A percentile compares a stretch with the other conserved stretches of the same genome.
These are phyloP conservation scores for Phytopythium sindhum DNA, from an alignment of 352 stramenopile species.

Conservation along the genomic window DNA sequence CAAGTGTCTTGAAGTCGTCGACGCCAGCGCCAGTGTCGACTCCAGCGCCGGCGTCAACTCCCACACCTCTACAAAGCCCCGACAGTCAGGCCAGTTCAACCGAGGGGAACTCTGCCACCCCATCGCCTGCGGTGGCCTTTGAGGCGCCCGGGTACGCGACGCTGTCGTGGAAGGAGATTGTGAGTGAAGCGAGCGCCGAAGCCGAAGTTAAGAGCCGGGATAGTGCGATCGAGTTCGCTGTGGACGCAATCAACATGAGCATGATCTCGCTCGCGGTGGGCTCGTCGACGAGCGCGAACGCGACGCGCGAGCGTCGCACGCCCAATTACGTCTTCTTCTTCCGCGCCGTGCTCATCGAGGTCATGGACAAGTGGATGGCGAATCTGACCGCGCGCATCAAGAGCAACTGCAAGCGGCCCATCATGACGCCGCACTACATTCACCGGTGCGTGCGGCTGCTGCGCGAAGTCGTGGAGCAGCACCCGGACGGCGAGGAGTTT, in stretches of 20 bases:
- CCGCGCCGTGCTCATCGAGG: constrained; percentile 73
- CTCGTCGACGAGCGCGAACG: constrained; percentile 63
- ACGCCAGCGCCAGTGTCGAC: constrained; percentile 19
- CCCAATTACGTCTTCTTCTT: constrained; percentile 88
- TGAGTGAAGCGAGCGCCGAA: constrained; percentile 46
- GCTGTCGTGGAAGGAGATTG: constrained; percentile 69
- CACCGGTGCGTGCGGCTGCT: constrained; percentile 83
- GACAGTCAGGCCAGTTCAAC: constrained; percentile 42
- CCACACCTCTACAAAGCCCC: constrained; percentile 64
- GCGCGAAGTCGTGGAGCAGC: constrained; percentile 78
- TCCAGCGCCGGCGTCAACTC: constrained; percentile 25
- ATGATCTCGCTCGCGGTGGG: constrained; percentile 68
- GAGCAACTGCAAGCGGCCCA: constrained; percentile 67
- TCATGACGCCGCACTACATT: constrained; percentile 81
- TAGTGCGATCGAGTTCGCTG: constrained; percentile 67
- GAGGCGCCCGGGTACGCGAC: constrained; percentile 52
- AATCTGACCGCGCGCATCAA: constrained; percentile 62
- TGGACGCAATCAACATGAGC: constrained; percentile 76
- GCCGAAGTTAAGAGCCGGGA: constrained; percentile 64
- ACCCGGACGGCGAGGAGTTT: constrained; percentile 82
- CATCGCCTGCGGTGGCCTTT: constrained; percentile 31
- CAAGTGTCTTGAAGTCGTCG: constrained; percentile 5
- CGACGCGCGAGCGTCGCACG: constrained; percentile 67
- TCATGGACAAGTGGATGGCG: constrained; percentile 90
- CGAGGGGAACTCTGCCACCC: constrained; percentile 7